Evolutionary conservation across 2,329 filamentous ascomycete species (phyloP).

Genomic region (Blastomyces gilchristii): DNA sequence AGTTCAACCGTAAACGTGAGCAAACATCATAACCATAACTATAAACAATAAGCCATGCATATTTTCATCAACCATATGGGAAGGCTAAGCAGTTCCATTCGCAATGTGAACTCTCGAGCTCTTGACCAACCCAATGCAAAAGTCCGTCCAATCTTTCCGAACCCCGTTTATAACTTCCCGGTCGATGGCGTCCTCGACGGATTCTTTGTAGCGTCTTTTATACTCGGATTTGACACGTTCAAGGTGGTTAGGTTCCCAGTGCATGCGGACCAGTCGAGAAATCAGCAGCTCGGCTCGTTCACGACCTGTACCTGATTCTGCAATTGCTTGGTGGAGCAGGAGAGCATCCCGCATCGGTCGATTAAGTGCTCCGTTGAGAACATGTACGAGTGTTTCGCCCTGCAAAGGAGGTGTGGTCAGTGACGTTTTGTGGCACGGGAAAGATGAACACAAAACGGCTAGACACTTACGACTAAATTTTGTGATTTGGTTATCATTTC

Average conservation of each 20-base stretch:
- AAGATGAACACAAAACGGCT: constrained; percentile 5
- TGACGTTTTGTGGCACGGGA: not conserved
- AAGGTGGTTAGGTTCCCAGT: constrained; percentile 84
- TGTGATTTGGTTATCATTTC: constrained; percentile 80
- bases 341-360: constrained; percentile 86
- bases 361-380: constrained; percentile 95
- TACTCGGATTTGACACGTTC: constrained; percentile 70
- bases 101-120: constrained; percentile 22
- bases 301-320: constrained; percentile 55
- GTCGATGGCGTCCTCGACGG: constrained; percentile 66
- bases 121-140: constrained; percentile 55
- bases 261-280: constrained; percentile 73
- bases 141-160: constrained; percentile 57
- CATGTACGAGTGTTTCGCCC: constrained; percentile 90
- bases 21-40: not conserved
- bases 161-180: constrained; percentile 57
- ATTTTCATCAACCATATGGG: not conserved
- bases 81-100: not conserved
- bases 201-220: constrained; percentile 60
- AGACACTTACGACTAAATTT: constrained; percentile 72
- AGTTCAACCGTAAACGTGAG: not conserved
- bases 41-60: not conserved
- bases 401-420: constrained; percentile 28
- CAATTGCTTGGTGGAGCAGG: constrained; percentile 81
- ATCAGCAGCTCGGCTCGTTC: constrained; percentile 82